Evolutionary conservation across 352 stramenopile species (phyloP).

Genomic region (Thraustotheca clavata): DNA sequence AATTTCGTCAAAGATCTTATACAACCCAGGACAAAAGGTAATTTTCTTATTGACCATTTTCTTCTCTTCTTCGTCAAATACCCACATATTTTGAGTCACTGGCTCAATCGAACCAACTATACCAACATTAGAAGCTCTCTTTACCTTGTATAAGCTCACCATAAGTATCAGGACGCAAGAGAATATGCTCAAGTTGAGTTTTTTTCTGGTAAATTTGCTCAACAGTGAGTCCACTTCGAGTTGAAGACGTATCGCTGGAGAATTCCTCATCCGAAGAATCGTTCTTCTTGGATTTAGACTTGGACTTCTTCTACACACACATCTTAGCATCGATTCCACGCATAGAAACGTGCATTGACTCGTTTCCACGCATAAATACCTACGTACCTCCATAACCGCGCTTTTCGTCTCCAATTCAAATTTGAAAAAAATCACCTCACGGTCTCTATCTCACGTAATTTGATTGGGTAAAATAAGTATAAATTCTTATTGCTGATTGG

Average conservation of each 20-base stretch:
- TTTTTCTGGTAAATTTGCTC: constrained; percentile 97
- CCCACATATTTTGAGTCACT: constrained; percentile 87
- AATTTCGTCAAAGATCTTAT: constrained; percentile 99
- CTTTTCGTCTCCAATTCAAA: not conserved
- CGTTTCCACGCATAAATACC: not conserved
- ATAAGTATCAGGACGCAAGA: constrained; percentile 97
- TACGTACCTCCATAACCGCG: constrained; percentile 1
- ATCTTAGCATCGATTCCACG: not conserved
- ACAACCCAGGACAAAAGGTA: constrained; percentile 90
- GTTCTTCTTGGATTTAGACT: not conserved
- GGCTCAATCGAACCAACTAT: constrained; percentile 92
- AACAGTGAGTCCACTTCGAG: constrained; percentile 30
- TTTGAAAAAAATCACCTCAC: too few species aligned
- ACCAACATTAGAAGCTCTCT: constrained; percentile 9
- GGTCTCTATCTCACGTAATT: too few species aligned
- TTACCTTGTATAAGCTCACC: constrained; percentile 39
- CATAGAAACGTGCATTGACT: not conserved
- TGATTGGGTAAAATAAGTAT: too few species aligned
- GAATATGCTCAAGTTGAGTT: constrained; percentile 96
- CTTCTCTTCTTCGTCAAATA: constrained; percentile 86
- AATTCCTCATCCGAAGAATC: constrained; percentile 5
- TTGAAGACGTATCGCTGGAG: not conserved
- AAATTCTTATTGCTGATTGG: too few species aligned
- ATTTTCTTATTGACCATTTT: constrained; percentile 91
- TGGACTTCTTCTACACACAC: constrained; percentile 2